Base-by-base conservation (phyloP, 139 green algal species). In the Eudorina sp. region DNA sequence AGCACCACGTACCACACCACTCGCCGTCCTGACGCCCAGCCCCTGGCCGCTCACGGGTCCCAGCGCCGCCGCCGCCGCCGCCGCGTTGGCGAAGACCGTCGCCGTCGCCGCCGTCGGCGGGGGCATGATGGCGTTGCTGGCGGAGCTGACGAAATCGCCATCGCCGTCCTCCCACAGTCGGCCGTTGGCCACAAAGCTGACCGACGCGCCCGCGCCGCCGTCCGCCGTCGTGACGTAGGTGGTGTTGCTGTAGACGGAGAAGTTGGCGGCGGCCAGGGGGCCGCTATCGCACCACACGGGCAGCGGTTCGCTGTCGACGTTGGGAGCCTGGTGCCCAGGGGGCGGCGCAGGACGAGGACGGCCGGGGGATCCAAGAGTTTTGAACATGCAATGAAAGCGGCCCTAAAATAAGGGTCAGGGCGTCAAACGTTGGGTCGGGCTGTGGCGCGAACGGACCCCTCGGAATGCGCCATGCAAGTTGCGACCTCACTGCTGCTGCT, bases 81-180 rank as follows among this genome's bases (percentile, higher is more conserved):
- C 55, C 55, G 55, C 55, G 5, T 29, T 8, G 29, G 8, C 62
- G 41, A 29, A 5, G n/a, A 72, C 29, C 5, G 4, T 19, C 62
- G 62, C 6, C 29, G 62, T n/a, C 29, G 16, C n/a, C 29, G 29
- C 62, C 29, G 29, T 41, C 7, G n/a, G n/a, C 29, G 62, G n/a
- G 29, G 29, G n/a, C 14, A 34, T 21, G 9, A 79, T 34, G 16
- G 41, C 70, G 40, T 64, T 62, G 31, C 45, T 48, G 23, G 45
- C 73, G 3, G 45, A 81, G 46, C 73, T 81, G 45, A 43, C n/a
- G 27, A 29, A 48, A 8, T 81, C 73, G 3, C 45, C 43, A 0
- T 81, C 73, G 25, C 11, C 45, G 1, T 81, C 73, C 29, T 81
- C 73, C 73, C 73, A 81, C 25, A 81, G 73, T 29, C 73, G 46